These are phyloP conservation scores for Tinospora cordifolia DNA, from an alignment of 164 flowering plant species.

Conservation along the genomic window DNA sequence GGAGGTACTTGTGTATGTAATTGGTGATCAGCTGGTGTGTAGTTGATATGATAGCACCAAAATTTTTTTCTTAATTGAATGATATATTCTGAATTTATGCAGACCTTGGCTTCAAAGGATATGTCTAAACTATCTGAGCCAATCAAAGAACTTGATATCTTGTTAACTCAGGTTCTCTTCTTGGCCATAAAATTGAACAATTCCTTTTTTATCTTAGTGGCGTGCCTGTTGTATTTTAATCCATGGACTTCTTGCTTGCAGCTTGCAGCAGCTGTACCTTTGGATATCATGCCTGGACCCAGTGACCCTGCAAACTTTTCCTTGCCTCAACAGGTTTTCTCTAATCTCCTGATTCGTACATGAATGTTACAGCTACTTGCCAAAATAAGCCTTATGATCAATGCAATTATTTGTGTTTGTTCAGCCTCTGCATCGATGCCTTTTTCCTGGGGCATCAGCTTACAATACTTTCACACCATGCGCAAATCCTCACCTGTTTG, in stretches of 20 bases:
- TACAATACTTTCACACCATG: constrained; percentile 83
- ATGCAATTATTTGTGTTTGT: constrained; percentile 16
- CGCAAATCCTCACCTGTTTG: constrained; percentile 86
- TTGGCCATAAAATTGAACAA: background rate
- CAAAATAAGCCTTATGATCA: background rate
- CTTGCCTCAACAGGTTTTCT: constrained; percentile 86
- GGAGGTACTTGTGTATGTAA: background rate
- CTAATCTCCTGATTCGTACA: constrained; percentile 4
- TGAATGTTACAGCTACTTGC: background rate
- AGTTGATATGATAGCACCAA: no score
- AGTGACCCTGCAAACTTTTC: constrained; percentile 83
- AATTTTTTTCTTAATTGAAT: background rate
- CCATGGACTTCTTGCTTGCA: constrained; percentile 21
- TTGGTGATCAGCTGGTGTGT: background rate
- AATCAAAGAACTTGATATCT: constrained; percentile 78
- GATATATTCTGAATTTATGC: constrained; percentile 13
- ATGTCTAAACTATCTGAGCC: constrained; percentile 67
- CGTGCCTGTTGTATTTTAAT: background rate
- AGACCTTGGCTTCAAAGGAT: constrained; percentile 71
- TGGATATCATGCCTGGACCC: constrained; percentile 91
- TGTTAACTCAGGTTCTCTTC: constrained; percentile 65
- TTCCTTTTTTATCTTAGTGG: constrained; percentile 7
- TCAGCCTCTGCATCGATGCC: constrained; percentile 86
- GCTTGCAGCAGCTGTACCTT: constrained; percentile 73
- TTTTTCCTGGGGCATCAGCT: constrained; percentile 76